Base-by-base conservation (phyloP, 345 rosid genomes). In the Abelmoschus esculentus region DNA sequence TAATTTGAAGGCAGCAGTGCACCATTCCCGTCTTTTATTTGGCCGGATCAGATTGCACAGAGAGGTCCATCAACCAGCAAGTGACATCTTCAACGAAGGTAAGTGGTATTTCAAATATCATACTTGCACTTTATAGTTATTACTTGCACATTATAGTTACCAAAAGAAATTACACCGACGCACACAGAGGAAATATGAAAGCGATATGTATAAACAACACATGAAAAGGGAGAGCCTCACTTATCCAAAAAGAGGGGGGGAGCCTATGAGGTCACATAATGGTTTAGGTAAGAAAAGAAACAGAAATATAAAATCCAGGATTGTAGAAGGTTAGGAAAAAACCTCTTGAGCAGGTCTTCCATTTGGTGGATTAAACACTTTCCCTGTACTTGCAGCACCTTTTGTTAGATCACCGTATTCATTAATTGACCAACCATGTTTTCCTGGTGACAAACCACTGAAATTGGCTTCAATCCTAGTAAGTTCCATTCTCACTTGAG, bases 321-420 rank as follows among this genome's bases (percentile, higher is more conserved):
- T 53, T 53, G 69, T 13, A 31, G 34, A 36, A 67, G 15, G 59
- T 44, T 69, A 56, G 74, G 6, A 59, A 38, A 72, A 2, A 60
- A 63, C 97, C 96, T 86, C 77, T 73, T 83, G 46, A 61, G 38
- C 76, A 32, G 77, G 75, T 54, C 72, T 82, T 70, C 78, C 78
- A 38, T 72, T 75, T 8, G 77, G 32, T 14, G 89, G 89, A 77
- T 83, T 88, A 76, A 82, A 95, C 63, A 88, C 56, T 72, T 81
- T 86, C 49, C 97, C 96, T 0, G 99, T 91, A 86, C 93, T 86
- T 2, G 89, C 91, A 75, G 96, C 93, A 75, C 96, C 96, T 54
- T 69, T 83, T 68, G 96, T 95, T 72, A 95, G 90, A 80, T 95
- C 99, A 72, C 96, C 97, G 22, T 75, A 95, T 83, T 95, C 93